These are phyloP conservation scores for Leccinum aurantiacum DNA, from an alignment of 768 basidiomycete genomes.

Conservation along the genomic window DNA sequence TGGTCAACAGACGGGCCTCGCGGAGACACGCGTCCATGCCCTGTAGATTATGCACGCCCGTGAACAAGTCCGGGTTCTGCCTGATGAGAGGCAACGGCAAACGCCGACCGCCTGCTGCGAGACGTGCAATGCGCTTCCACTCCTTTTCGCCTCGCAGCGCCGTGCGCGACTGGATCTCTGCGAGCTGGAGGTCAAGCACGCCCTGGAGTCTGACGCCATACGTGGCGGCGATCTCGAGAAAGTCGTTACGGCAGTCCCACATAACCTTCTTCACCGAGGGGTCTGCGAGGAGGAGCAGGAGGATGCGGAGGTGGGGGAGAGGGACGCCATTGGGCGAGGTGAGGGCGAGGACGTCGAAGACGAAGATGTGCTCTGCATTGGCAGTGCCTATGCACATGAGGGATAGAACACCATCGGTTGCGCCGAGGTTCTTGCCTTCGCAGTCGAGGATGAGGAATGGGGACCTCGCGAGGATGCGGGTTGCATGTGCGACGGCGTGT, in stretches of 20 bases:
- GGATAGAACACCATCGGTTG: constrained; percentile 31
- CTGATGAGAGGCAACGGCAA: constrained; percentile 26
- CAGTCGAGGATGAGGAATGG: constrained; percentile 39
- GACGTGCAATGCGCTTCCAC: constrained; percentile 26
- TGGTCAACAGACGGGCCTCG: constrained; percentile 22
- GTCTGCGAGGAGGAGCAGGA: constrained; percentile 30
- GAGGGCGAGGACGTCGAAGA: constrained; percentile 39
- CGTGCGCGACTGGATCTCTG: constrained; percentile 35
- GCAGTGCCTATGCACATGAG: constrained; percentile 38
- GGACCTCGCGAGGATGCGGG: constrained; percentile 19
- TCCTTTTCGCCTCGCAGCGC: constrained; percentile 29
- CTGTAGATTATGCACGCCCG: constrained; percentile 34
- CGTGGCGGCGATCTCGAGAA: constrained; percentile 32
- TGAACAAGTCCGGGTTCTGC: constrained; percentile 26
- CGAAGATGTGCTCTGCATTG: constrained; percentile 32
- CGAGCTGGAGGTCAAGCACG: constrained; percentile 43
- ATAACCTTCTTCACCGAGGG: constrained; percentile 37
- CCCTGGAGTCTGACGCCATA: constrained; percentile 32
- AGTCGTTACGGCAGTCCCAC: constrained; percentile 46
- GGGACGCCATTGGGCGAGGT: constrained; percentile 6
- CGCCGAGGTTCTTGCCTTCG: constrained; percentile 39
- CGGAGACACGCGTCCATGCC: constrained; percentile 38
- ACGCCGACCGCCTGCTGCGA: constrained; percentile 25
- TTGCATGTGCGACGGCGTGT: constrained; percentile 18
- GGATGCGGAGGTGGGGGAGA: constrained; percentile 20